These are phyloP conservation scores for Tuber aestivum DNA, from an alignment of 495 filamentous ascomycete genomes.

Conservation along the genomic window DNA sequence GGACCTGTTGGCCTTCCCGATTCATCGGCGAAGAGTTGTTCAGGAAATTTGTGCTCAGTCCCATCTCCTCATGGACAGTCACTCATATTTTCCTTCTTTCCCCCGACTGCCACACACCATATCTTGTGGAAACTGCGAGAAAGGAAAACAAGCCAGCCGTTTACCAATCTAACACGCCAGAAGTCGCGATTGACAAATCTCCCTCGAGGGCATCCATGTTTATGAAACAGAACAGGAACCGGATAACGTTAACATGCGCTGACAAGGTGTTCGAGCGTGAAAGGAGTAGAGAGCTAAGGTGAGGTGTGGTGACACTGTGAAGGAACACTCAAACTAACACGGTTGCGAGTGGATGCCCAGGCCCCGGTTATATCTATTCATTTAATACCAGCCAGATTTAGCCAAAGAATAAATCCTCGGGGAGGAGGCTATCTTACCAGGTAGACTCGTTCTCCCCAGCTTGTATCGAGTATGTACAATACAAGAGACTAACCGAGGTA, in stretches of 20 bases:
- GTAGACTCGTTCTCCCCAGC: too few species aligned
- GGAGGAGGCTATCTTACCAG: not conserved
- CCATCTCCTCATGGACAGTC: not conserved
- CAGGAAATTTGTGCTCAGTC: not conserved
- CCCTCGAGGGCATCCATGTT: not conserved
- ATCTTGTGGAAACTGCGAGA: not conserved
- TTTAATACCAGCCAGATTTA: not conserved
- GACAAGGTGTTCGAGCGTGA: not conserved
- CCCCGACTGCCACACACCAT: not conserved
- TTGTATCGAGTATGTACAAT: too few species aligned
- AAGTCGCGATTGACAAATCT: not conserved
- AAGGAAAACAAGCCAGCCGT: not conserved
- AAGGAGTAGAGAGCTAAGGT: not conserved
- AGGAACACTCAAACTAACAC: not conserved
- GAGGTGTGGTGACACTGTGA: not conserved
- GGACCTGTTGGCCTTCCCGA: not conserved
- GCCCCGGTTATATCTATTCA: not conserved
- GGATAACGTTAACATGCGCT: not conserved
- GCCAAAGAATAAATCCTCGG: not conserved
- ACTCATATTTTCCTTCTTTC: not conserved
- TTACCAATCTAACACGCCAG: not conserved
- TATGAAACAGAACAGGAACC: not conserved
- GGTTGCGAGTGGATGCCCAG: not conserved
- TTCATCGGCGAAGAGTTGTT: not conserved
- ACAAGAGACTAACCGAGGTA: too few species aligned